Conservation (phyloP, 345 rosid genomes). For the Sisymbrium irio region DNA sequence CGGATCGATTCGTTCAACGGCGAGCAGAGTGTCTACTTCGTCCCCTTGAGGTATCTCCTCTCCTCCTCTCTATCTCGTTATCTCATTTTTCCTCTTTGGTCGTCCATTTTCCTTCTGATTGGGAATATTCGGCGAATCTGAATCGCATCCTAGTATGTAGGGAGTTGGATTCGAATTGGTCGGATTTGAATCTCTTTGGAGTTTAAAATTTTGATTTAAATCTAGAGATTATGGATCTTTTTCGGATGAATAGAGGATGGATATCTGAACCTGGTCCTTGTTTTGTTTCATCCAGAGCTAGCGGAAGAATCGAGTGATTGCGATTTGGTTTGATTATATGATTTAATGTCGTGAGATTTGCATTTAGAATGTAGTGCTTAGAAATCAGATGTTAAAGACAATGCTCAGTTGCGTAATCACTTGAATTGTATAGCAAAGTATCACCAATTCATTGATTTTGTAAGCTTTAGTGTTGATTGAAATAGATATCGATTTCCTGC, state of each 20-base stretch:
- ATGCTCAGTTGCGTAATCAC: no score
- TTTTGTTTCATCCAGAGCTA: slow-evolving; percentile 3
- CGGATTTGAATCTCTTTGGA: neutral
- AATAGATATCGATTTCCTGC: neutral
- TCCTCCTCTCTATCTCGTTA: neutral
- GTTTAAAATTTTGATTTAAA: slow-evolving; percentile 4
- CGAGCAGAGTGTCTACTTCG: slow-evolving; percentile 91
- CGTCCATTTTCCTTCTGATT: neutral
- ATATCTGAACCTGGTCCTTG: slow-evolving; percentile 1
- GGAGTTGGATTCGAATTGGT: slow-evolving; percentile 13
- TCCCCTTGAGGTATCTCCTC: slow-evolving; percentile 62
- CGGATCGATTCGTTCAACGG: slow-evolving; percentile 58
- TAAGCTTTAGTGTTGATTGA: neutral
- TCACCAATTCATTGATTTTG: neutral
- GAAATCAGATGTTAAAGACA: neutral
- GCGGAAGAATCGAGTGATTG: neutral
- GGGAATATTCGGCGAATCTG: slow-evolving; percentile 28
- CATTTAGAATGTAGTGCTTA: neutral
- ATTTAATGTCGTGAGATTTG: neutral
- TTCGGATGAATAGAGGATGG: neutral
- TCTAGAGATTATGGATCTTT: slow-evolving; percentile 7
- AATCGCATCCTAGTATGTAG: slow-evolving; percentile 20
- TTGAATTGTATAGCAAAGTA: neutral
- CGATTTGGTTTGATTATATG: slow-evolving; percentile 10
- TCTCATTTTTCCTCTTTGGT: neutral